Base-by-base conservation (phyloP, 805 yeast species). In the Kodamaea laetipori region DNA sequence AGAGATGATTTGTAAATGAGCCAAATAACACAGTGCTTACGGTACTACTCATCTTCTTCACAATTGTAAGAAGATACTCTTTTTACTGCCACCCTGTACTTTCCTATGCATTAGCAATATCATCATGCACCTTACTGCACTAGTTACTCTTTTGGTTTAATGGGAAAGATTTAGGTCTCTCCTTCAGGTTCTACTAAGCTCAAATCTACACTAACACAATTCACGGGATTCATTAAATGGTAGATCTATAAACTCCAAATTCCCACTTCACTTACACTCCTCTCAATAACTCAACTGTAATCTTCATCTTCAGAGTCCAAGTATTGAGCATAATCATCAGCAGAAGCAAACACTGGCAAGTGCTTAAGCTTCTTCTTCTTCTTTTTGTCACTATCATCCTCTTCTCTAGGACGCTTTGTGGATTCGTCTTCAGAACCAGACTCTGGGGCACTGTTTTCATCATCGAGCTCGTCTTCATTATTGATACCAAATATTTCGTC, bases 341-440 rank as follows among this genome's bases (percentile, higher is more conserved):
- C 95, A 36, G 90, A 82, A 1, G 96, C 97, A 69, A 89, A 90
- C 15, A 81, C 73, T 16, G 97, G 97, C 47, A 90, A 69, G 37
- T 76, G 80, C 57, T 78, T 82, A 56, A 86, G 67, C 61, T 78
- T 82, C 36, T 71, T 65, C 58, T 73, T 80, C 70, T 77, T 81
- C 13, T 73, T 53, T 50, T 67, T 71, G 48, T 56, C 56, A 43
- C 54, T 59, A 46, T 42, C 56, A 39, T 47, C 63, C 33, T 67
- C 66, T 45, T 63, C 56, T 46, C 53, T 58, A 18, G 51, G 47
- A 43, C 58, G 57, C 43, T 51, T 63, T 45, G 39, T 55, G 33
- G 34, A 43, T 6, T 35, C 45, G 12, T n/a, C 67, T 38, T 66
- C 45, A 16, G 36, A 34, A 12, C 41, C 49, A 7, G 44, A 31